These are phyloP conservation scores for Zychaea mexicana DNA, from an alignment of 371 early-diverging fungal genomes.

Conservation along the genomic window DNA sequence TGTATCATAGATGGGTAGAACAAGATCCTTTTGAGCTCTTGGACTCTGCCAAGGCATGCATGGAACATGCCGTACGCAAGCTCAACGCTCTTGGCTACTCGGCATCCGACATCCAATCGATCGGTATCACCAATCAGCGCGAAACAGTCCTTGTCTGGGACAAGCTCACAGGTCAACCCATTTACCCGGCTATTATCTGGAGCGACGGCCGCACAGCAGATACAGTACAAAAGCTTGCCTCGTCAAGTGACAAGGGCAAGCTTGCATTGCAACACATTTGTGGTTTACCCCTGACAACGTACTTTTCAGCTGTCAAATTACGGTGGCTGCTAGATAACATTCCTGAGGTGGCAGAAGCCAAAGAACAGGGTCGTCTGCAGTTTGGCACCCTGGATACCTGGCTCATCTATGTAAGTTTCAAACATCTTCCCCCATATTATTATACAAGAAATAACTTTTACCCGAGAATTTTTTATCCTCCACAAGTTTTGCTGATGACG, in stretches of 20 bases:
- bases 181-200: constrained; percentile 94
- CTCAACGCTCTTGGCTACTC: constrained; percentile 61
- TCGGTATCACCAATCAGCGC: constrained; percentile 95
- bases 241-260: constrained; percentile 52
- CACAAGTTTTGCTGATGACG: not conserved
- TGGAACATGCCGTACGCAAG: constrained; percentile 65
- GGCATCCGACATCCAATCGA: constrained; percentile 63
- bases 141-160: constrained; percentile 94
- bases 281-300: constrained; percentile 91
- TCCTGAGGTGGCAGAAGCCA: constrained; percentile 55
- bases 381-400: constrained; percentile 94
- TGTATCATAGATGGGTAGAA: constrained; percentile 87
- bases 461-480: too few species aligned
- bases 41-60: constrained; percentile 69
- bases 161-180: constrained; percentile 72
- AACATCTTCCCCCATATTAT: not conserved
- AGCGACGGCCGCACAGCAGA: constrained; percentile 83
- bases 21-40: constrained; percentile 83
- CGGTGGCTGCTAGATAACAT: constrained; percentile 90
- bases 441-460: not conserved
- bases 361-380: constrained; percentile 34
- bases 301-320: constrained; percentile 91
- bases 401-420: constrained; percentile 78
- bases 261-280: constrained; percentile 59
- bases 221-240: constrained; percentile 67